These are phyloP conservation scores for Chaetomidium leptoderma DNA, from an alignment of 495 filamentous ascomycete genomes.

Conservation along the genomic window DNA sequence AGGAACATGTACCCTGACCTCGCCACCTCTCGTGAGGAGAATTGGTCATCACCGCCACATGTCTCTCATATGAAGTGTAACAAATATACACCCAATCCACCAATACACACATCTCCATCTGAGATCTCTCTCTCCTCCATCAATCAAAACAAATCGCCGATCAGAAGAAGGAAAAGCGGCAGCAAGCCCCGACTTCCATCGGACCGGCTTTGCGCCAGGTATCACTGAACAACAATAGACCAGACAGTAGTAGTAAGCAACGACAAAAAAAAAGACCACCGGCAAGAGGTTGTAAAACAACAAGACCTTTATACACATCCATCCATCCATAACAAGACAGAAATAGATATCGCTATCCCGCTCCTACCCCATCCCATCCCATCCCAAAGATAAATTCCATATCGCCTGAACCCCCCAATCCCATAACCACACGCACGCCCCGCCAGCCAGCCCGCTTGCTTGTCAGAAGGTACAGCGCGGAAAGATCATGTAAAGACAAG, in stretches of 20 bases:
- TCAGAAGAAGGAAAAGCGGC: background rate
- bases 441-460: background rate
- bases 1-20: no score
- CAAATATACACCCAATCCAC: no score
- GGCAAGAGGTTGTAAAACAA: background rate
- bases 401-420: conserved; percentile 3
- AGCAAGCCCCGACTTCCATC: conserved; percentile 1
- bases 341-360: background rate
- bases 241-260: background rate
- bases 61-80: background rate
- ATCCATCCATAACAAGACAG: background rate
- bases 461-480: background rate
- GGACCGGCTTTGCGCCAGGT: conserved; percentile 9
- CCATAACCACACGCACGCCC: no score
- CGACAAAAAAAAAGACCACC: background rate
- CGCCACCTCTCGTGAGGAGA: no score
- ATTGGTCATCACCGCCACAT: background rate
- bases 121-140: background rate
- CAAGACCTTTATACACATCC: background rate
- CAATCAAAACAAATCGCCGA: background rate
- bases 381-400: background rate
- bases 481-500: background rate
- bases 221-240: conserved; percentile 8
- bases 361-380: background rate
- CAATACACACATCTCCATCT: background rate